Base-by-base conservation (phyloP, 2,329 filamentous ascomycete species). In the Stagonosporopsis cucurbitacearum region DNA sequence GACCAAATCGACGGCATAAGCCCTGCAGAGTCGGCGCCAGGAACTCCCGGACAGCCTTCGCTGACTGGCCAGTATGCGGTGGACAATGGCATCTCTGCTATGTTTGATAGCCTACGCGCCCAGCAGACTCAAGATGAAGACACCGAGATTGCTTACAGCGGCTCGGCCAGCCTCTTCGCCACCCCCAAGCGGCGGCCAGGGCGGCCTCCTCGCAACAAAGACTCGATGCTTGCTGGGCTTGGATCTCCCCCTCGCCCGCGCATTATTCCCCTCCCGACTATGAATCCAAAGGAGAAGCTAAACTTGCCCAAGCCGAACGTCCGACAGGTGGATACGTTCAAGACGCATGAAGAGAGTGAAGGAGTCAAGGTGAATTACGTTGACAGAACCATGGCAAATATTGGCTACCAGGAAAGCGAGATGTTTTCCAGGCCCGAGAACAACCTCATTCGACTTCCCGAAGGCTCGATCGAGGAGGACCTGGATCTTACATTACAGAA, bases 361-460 rank as follows among this genome's bases (percentile, higher is more conserved):
- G 87, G 90, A 60, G 91, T 92, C 37, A 90, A 94, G 71, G 88
- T 91, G 57, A 90, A 94, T 68, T 98, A 96, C 75, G 93, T 98
- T 42, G 94, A 97, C 76, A 92, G 95, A 71, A 90, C 91, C 1
- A 96, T 98, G 93, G 93, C 93, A 65, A 94, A 92, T 68, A 90
- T 96, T 42, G 94, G 94, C 47, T 98, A 96, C 71, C 94, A 97
- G 77, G 92, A 97, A 78, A 96, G 90, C 67, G 94, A 98, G 76
- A 83, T 93, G 55, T 98, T 92, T 71, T 82, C 90, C 48, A 87
- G 91, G 41, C 89, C 91, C 5, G 89, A 93, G 50, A 84, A 86
- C 57, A 87, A 84, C 48, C 81, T 96, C 57, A 84, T 89, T 54
- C 82, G 86, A 13, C 80, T 87, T 61, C 79, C 82, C 2, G 86